A percentile compares a stretch with the other conserved stretches of the same genome.
phyloP scores from a whole-genome alignment of 2,329 filamentous ascomycete genomes.

The Eutypella sp. region DNA sequence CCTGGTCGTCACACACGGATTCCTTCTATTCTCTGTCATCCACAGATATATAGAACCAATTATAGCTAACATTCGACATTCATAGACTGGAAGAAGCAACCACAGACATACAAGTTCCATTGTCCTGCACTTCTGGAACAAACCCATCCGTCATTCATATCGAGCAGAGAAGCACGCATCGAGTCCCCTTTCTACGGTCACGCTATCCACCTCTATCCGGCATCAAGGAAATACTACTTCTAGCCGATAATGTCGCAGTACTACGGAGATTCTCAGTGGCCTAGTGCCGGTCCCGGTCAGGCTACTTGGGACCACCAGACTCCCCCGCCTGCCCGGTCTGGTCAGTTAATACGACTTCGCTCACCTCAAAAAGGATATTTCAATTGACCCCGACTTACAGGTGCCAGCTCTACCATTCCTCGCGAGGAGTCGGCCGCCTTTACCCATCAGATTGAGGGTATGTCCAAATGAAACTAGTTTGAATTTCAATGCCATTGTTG shows the following conservation, averaged over 20 bases:
- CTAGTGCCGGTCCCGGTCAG: slow-evolving; percentile 44
- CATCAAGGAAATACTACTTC: not conserved
- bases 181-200: slow-evolving; percentile 3
- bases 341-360: slow-evolving; percentile 35
- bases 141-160: not conserved
- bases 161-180: not conserved
- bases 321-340: slow-evolving; percentile 59
- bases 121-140: slow-evolving; percentile 1
- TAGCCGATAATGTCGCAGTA: slow-evolving; percentile 27
- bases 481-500: slow-evolving; percentile 1
- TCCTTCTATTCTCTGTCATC: no score
- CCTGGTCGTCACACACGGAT: not conserved
- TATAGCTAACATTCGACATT: not conserved
- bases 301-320: slow-evolving; percentile 68
- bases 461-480: slow-evolving; percentile 32
- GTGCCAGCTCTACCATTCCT: slow-evolving; percentile 68
- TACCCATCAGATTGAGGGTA: slow-evolving; percentile 85
- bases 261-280: slow-evolving; percentile 30
- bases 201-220: slow-evolving; percentile 3
- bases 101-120: slow-evolving; percentile 11
- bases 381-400: slow-evolving; percentile 36
- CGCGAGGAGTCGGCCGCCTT: slow-evolving; percentile 76
- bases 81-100: not conserved
- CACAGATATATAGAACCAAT: no score
- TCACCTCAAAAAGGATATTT: not conserved